phyloP scores from a whole-genome alignment of 805 yeast genomes.

The Vanderwaltozyma polyspora region DNA sequence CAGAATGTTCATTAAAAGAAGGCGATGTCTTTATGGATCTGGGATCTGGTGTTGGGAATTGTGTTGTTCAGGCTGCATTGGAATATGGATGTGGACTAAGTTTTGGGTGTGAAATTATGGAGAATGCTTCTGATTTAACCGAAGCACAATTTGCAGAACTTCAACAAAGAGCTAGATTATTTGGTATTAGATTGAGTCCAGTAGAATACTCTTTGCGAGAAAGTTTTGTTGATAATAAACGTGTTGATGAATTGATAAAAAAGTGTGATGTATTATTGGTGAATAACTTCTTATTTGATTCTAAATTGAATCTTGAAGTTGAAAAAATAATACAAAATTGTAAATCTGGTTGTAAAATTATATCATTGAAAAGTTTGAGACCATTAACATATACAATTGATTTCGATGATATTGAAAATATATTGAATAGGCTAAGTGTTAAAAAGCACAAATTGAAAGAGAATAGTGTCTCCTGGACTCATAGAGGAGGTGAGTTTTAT shows the following conservation, averaged over 20 bases:
- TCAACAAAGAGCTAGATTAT: constrained; percentile 42
- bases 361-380: constrained; percentile 68
- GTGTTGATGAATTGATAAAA: constrained; percentile 43
- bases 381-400: constrained; percentile 60
- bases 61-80: constrained; percentile 78
- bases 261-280: constrained; percentile 63
- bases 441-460: constrained; percentile 52
- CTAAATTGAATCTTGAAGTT: constrained; percentile 57
- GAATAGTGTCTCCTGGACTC: constrained; percentile 82
- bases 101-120: constrained; percentile 88
- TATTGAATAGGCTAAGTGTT: constrained; percentile 55
- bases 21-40: constrained; percentile 64
- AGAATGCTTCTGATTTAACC: constrained; percentile 62
- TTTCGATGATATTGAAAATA: constrained; percentile 39
- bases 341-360: constrained; percentile 64
- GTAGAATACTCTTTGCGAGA: constrained; percentile 50
- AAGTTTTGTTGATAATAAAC: constrained; percentile 58
- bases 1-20: constrained; percentile 43
- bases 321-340: constrained; percentile 52
- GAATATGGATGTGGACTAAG: constrained; percentile 68
- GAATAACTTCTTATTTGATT: constrained; percentile 77
- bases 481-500: constrained; percentile 63
- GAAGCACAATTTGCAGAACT: constrained; percentile 49
- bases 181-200: constrained; percentile 52
- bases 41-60: constrained; percentile 93